Percentiles rank a stretch among this genome's conserved stretches.
Conservation (phyloP, 768 basidiomycete species). For the Russula vinacea region DNA sequence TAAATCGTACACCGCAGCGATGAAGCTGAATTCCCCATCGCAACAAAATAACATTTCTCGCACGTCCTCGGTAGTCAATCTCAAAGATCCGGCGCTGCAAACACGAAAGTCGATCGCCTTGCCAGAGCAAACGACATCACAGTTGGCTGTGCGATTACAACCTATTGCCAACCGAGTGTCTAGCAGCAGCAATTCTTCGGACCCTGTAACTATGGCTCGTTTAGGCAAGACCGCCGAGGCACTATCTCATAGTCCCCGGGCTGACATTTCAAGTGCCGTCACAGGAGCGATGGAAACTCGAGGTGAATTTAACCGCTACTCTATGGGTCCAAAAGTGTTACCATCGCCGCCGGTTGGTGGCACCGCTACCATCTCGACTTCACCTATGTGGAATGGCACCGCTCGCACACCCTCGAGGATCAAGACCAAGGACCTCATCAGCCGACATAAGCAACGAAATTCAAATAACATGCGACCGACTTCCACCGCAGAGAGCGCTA, state of each 20-base stretch:
- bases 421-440: slow-evolving; percentile 25
- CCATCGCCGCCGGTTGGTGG: not conserved
- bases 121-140: slow-evolving; percentile 4
- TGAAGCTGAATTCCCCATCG: not conserved
- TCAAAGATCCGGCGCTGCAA: not conserved
- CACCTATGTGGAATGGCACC: not conserved
- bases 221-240: not conserved
- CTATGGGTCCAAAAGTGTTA: not conserved
- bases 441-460: slow-evolving; percentile 16
- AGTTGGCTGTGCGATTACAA: slow-evolving; percentile 1
- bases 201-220: not conserved
- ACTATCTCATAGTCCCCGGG: not conserved
- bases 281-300: not conserved
- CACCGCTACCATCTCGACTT: not conserved
- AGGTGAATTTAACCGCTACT: not conserved
- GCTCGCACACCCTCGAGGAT: slow-evolving; percentile 17
- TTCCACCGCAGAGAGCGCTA: not conserved
- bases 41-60: not conserved
- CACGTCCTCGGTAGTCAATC: not conserved
- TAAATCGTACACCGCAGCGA: not conserved
- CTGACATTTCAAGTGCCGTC: not conserved
- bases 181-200: not conserved
- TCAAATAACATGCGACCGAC: not conserved
- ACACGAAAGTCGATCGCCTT: not conserved
- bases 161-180: not conserved